Base-by-base conservation (phyloP, 495 filamentous ascomycete species). In the Lasiosphaeria hispida region DNA sequence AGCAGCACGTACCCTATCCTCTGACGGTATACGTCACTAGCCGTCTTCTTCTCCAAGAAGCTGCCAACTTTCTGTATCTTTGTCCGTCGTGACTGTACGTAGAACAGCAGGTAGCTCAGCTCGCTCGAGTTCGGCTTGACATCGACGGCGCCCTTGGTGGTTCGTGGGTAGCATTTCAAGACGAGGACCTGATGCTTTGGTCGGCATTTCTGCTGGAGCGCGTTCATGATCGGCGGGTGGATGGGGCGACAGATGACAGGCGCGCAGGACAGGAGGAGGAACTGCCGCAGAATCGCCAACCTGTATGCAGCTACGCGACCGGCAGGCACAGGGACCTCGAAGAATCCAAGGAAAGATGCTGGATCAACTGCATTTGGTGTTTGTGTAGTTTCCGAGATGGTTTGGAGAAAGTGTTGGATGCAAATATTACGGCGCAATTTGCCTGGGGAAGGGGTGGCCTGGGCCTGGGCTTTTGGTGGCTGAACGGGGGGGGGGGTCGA, bases 111-210 rank as follows among this genome's bases (percentile, higher is more conserved):
- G 69, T 97, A 97, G 69, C 90, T 95, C 41, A 97, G 85, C 77
- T 97, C 92, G 72, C 89, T 94, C 43, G 89, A 87, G 69, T 97
- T 97, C 8, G 92, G 91, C 72, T 91, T 93, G 56, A 96, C 89
- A 61, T 95, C 90, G 67, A 87, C 83, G 45, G 89, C 89, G 58
- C 88, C 90, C 74, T 96, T 96, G 53, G 90, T 87, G 54, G 89
- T 92, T 61, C 83, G 84, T 34, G 92, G 92, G 74, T 95, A 97
- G 77, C 92, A 97, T 72, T 96, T 96, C 34, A 96, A 81, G 48
- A 95, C 86, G 49, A 97, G 77, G 57, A 96, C 86, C 79, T 96
- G 92, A 72, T 97, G 92, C 73, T 96, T 96, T 17, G 92, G 92
- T 54, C 91, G 89, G 66, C 81, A 84, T 71, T 71, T 79, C 64